A percentile compares a stretch with the other conserved stretches of the same genome.
These are phyloP conservation scores for Fusarium globosum DNA, from an alignment of 2,329 filamentous ascomycete species.

Conservation along the genomic window DNA sequence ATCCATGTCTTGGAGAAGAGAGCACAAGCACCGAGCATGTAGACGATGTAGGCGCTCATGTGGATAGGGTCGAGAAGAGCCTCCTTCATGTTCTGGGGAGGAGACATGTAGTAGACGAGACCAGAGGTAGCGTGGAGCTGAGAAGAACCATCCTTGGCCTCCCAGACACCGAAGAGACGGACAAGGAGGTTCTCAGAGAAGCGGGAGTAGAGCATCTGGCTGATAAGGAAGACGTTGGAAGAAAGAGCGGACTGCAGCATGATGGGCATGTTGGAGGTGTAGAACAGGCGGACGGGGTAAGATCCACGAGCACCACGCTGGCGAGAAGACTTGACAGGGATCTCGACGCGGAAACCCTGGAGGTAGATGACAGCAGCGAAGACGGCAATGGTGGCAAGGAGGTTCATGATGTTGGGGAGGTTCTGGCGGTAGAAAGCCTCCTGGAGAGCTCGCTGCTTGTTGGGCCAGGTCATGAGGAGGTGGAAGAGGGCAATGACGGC, in stretches of 20 bases:
- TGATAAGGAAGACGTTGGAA: conserved; percentile 99
- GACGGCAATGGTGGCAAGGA: conserved; percentile 90
- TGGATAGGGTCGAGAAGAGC: conserved; percentile 97
- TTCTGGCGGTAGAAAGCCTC: conserved; percentile 99
- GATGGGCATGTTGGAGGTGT: conserved; percentile 99
- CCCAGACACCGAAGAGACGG: conserved; percentile 97
- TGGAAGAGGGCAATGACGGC: conserved; percentile 98
- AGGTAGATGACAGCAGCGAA: conserved; percentile 99
- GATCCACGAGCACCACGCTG: conserved; percentile 98
- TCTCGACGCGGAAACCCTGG: conserved; percentile 99
- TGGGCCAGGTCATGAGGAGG: conserved; percentile 96
- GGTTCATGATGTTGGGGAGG: conserved; percentile 99
- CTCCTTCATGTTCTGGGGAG: conserved; percentile 96
- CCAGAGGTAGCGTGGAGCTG: conserved; percentile 95
- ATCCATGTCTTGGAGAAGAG: conserved; percentile 99
- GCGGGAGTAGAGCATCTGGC: conserved; percentile 98
- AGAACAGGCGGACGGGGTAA: conserved; percentile 98
- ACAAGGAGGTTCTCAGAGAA: conserved; percentile 99
- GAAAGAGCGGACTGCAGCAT: conserved; percentile 99
- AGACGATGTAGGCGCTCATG: conserved; percentile 92
- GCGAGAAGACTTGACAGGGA: conserved; percentile 98
- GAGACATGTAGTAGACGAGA: conserved; percentile 99
- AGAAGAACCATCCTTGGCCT: conserved; percentile 93
- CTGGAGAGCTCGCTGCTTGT: conserved; percentile 98
- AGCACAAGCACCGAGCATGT: conserved; percentile 97